Conservation (phyloP, 306 rosid species). For the Fragaria vesca region DNA sequence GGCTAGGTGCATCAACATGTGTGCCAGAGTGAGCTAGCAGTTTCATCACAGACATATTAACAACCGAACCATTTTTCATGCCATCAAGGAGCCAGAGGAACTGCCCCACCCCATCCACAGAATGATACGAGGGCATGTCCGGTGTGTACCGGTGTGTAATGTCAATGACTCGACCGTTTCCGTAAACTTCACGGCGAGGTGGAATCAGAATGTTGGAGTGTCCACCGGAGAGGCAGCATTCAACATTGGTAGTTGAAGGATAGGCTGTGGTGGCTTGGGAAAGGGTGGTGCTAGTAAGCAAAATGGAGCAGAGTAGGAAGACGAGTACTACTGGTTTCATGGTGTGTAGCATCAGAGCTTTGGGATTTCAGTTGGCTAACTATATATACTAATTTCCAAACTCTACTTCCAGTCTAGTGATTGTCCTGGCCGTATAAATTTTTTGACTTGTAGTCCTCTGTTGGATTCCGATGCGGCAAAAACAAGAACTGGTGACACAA, state of each 20-base stretch:
- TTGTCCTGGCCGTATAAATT: not conserved
- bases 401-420: not conserved
- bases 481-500: not conserved
- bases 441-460: not conserved
- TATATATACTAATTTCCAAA: not conserved
- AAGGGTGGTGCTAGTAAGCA: not conserved
- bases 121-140: constrained; percentile 56
- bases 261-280: not conserved
- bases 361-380: not conserved
- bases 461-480: not conserved
- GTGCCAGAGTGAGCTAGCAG: constrained; percentile 77
- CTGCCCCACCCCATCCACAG: constrained; percentile 64
- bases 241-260: not conserved
- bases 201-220: not conserved
- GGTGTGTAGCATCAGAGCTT: not conserved
- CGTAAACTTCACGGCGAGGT: not conserved
- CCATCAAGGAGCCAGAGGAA: constrained; percentile 59
- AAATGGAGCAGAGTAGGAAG: not conserved
- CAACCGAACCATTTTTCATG: constrained; percentile 78
- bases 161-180: constrained; percentile 7
- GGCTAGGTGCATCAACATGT: constrained; percentile 85
- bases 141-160: constrained; percentile 15
- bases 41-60: constrained; percentile 58
- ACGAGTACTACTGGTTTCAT: not conserved
- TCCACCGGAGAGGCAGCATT: not conserved